These are phyloP conservation scores for Ceratobasidium sp. DNA, from an alignment of 1,284 basidiomycete genomes.

Conservation along the genomic window DNA sequence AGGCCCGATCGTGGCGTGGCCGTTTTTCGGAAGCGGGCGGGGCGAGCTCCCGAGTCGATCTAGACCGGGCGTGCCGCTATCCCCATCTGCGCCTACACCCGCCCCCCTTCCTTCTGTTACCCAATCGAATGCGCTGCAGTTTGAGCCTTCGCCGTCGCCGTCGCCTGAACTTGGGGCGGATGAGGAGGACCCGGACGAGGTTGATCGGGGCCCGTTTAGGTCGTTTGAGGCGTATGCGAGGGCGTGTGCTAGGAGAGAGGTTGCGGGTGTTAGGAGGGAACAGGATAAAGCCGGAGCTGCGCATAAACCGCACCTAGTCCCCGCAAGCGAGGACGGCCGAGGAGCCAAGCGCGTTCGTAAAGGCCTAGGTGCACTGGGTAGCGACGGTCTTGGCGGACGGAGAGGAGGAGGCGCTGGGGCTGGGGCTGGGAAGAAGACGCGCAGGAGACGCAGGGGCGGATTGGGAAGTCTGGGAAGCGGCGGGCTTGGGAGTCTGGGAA, in stretches of 20 bases:
- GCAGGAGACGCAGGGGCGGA: conserved; percentile 78
- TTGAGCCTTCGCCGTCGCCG: conserved; percentile 6
- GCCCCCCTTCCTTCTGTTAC: conserved; percentile 52
- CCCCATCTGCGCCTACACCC: conserved; percentile 55
- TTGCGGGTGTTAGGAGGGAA: conserved; percentile 75
- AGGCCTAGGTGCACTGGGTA: neutral
- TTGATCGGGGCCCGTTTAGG: conserved; percentile 81
- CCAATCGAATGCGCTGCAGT: neutral
- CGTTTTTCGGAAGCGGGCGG: conserved; percentile 84
- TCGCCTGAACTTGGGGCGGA: conserved; percentile 57
- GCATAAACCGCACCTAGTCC: conserved; percentile 80
- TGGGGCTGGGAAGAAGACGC: conserved; percentile 68
- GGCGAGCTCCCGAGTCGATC: conserved; percentile 66
- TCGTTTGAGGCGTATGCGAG: conserved; percentile 69
- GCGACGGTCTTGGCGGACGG: neutral
- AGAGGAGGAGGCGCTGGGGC: too few species aligned
- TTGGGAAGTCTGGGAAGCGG: conserved; percentile 80
- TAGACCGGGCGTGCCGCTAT: conserved; percentile 1
- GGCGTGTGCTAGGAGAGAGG: conserved; percentile 76
- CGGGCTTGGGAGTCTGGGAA: conserved; percentile 59
- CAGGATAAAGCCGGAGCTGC: conserved; percentile 77
- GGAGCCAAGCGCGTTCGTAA: neutral
- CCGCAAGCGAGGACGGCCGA: conserved; percentile 58
- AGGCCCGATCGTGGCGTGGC: conserved; percentile 86
- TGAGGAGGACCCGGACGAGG: conserved; percentile 68